Conservation (phyloP, 345 rosid genomes). For the Durio zibethinus region DNA sequence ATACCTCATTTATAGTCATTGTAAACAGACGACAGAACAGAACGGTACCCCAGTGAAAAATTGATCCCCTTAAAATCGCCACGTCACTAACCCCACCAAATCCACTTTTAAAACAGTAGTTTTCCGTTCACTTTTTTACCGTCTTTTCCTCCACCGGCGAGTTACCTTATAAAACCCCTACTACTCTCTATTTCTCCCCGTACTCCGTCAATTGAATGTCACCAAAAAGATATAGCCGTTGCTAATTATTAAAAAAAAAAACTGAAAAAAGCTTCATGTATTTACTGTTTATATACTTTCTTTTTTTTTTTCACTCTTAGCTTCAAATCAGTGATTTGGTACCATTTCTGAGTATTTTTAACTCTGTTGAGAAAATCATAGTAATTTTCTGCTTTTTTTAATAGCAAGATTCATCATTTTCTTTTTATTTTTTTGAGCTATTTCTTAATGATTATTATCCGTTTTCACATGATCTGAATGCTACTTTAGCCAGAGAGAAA, state of each 20-base stretch:
- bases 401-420: not conserved
- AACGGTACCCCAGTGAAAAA: not conserved
- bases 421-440: not conserved
- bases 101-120: not conserved
- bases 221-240: not conserved
- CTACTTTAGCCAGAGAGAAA: constrained; percentile 19
- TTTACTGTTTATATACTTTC: not conserved
- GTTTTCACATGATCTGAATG: constrained; percentile 7
- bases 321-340: not conserved
- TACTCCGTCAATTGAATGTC: constrained; percentile 19
- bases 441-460: constrained; percentile 10
- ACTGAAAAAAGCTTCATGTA: constrained; percentile 9
- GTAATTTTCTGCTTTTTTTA: not conserved
- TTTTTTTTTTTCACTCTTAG: constrained; percentile 11
- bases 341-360: constrained; percentile 3
- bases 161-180: constrained; percentile 15
- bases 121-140: constrained; percentile 14
- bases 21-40: not conserved
- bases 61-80: not conserved
- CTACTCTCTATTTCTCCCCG: not conserved
- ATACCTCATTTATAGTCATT: not conserved
- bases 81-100: not conserved
- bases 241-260: constrained; percentile 7
- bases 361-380: not conserved
- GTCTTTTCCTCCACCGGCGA: constrained; percentile 18